Evolutionary conservation across 495 filamentous ascomycete genomes (phyloP), one percentile per base, ranked within the genome.

Genomic region (Lentithecium fluviatile): DNA sequence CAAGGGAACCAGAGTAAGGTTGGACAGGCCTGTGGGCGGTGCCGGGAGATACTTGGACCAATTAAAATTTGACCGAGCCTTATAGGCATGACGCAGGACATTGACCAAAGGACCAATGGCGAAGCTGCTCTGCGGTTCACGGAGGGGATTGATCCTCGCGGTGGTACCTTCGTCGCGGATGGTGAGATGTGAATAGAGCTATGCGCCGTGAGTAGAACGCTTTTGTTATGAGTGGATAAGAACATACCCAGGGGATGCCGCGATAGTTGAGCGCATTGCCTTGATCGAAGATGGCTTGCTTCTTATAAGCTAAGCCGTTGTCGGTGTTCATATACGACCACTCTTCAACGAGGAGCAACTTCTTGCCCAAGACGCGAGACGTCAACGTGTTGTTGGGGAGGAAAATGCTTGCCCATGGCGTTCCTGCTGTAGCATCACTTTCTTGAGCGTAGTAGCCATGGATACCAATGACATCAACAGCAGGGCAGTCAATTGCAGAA

Each of bases 231-330:
- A 43, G 13, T n/a, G 19, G 19, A 36, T 8, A 34, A 17, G 43
- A 10, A 32, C 42, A 11, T 54, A 67, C 60, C 65, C 65, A 68
- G 17, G 65, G 65, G 25, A 68, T 62, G 1, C 65, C 65, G 19
- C 65, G 65, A 21, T 58, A 58, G 45, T 68, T 68, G 26, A 68
- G 52, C 13, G 60, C 56, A 45, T 68, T 64, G 6, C 60, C 65
- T 51, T 68, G 65, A 23, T 64, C 65, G 38, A 48, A 68, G 32
- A 68, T 58, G 2, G 36, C 56, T 2, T 43, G n/a, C 24, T 64
- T 56, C 57, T 68, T 68, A 34, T 57, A 60, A 17, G 24, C 12
- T 1, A 65, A 13, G 1, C 60, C 55, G 5, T 26, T 8, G 1
- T 45, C 40, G 24, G 12, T 61, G 20, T 38, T 29, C n/a, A 61